These are phyloP conservation scores for Colletotrichum sp. DNA, from an alignment of 2,329 filamentous ascomycete species.

Conservation along the genomic window DNA sequence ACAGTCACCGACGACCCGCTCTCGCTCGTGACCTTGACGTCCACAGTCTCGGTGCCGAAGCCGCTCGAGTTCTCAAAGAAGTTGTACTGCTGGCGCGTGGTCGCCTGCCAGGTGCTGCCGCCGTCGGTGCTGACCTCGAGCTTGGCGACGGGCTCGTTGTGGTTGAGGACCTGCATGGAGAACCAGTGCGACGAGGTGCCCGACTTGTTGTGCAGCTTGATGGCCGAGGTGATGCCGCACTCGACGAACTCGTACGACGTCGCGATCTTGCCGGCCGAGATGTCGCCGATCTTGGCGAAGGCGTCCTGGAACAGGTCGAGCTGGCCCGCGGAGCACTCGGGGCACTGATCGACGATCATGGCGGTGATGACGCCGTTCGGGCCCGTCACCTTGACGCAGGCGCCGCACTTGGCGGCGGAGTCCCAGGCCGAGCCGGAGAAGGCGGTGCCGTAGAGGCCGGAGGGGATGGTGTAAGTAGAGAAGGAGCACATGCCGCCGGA, in stretches of 20 bases:
- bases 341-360: slow-evolving; percentile 60
- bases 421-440: slow-evolving; percentile 64
- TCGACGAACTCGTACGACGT: slow-evolving; percentile 40
- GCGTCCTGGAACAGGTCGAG: slow-evolving; percentile 51
- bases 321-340: slow-evolving; percentile 43
- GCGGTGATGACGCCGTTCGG: slow-evolving; percentile 64
- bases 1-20: slow-evolving; percentile 57
- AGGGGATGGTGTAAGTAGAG: slow-evolving; percentile 64
- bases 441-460: slow-evolving; percentile 64
- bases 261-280: slow-evolving; percentile 37
- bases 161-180: slow-evolving; percentile 64
- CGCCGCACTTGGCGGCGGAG: slow-evolving; percentile 60
- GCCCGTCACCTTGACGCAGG: slow-evolving; percentile 64
- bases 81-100: slow-evolving; percentile 60
- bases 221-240: slow-evolving; percentile 46
- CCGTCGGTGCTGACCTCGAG: slow-evolving; percentile 67
- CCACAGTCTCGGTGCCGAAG: slow-evolving; percentile 58
- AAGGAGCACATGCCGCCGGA: slow-evolving; percentile 68
- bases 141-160: slow-evolving; percentile 58
- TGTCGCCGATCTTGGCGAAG: slow-evolving; percentile 40
- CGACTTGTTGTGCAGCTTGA: slow-evolving; percentile 48
- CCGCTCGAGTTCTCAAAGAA: slow-evolving; percentile 66
- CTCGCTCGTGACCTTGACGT: slow-evolving; percentile 59
- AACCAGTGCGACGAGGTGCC: slow-evolving; percentile 48
- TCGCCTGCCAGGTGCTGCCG: slow-evolving; percentile 62